Percentiles rank a stretch among this genome's conserved stretches.
These are phyloP conservation scores for Arthrobotrys pseudoclavata DNA, from an alignment of 2,329 filamentous ascomycete genomes.

Conservation along the genomic window DNA sequence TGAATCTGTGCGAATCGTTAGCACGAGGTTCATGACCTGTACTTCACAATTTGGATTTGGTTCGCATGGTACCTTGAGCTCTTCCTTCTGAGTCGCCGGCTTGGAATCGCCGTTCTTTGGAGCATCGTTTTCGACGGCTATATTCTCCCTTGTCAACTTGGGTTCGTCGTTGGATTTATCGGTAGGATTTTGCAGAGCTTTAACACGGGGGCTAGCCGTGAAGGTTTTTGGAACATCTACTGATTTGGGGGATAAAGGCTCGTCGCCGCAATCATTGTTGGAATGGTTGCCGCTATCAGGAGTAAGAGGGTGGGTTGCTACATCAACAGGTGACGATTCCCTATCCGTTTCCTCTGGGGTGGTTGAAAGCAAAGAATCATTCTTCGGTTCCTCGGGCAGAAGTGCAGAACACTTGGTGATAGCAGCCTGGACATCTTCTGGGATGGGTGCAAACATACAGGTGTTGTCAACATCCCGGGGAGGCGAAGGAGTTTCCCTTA, in stretches of 20 bases:
- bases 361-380: slow-evolving; percentile 3
- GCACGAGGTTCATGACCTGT: background rate
- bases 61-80: slow-evolving; percentile 26
- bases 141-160: slow-evolving; percentile 22
- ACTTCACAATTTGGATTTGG: background rate
- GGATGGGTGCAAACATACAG: slow-evolving; percentile 48
- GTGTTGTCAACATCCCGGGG: slow-evolving; percentile 43
- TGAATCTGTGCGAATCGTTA: background rate
- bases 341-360: slow-evolving; percentile 11
- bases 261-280: slow-evolving; percentile 44
- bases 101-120: slow-evolving; percentile 12
- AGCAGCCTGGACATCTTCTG: slow-evolving; percentile 19
- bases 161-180: background rate
- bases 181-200: background rate
- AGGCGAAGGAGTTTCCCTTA: slow-evolving; percentile 47
- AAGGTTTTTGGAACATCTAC: background rate
- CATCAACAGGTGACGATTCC: slow-evolving; percentile 1
- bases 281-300: slow-evolving; percentile 26
- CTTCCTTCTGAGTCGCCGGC: slow-evolving; percentile 9
- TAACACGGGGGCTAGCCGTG: background rate
- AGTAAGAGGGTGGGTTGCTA: background rate
- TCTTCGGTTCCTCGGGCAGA: background rate
- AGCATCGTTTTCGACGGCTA: slow-evolving; percentile 22
- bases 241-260: background rate
- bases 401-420: background rate